Evolutionary conservation across 495 filamentous ascomycete species (phyloP).

Genomic region (Penicillium cinerascens): DNA sequence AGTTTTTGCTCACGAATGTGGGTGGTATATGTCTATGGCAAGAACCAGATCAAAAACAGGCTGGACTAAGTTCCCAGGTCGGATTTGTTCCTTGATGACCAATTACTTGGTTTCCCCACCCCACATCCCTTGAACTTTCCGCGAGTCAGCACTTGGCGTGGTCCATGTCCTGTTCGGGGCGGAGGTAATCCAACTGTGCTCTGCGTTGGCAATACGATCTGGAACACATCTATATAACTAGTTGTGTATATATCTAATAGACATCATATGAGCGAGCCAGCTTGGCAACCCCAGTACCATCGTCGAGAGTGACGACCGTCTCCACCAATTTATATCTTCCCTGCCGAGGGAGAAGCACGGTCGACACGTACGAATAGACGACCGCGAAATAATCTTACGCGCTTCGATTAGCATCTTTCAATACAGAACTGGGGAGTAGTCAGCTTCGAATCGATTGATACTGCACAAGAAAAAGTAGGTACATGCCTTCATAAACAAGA

Average conservation of each 20-base stretch:
- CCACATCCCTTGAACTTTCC: background rate
- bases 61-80: background rate
- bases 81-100: slow-evolving; percentile 9
- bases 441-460: too few species aligned
- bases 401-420: slow-evolving; percentile 3
- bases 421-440: too few species aligned
- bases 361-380: slow-evolving; percentile 72
- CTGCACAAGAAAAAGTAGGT: too few species aligned
- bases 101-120: slow-evolving; percentile 2
- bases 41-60: too few species aligned
- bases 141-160: background rate
- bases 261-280: slow-evolving; percentile 36
- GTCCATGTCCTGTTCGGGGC: background rate
- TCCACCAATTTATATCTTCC: slow-evolving; percentile 59
- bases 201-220: too few species aligned
- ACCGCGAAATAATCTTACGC: slow-evolving; percentile 54
- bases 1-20: too few species aligned
- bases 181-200: background rate
- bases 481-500: too few species aligned
- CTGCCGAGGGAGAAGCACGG: slow-evolving; percentile 55
- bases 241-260: background rate
- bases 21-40: background rate
- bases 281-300: slow-evolving; percentile 58
- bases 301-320: slow-evolving; percentile 52
- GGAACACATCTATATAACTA: too few species aligned